Base-by-base conservation (phyloP, 1,139 yeast species). In the Petasospora rhodanensis region DNA sequence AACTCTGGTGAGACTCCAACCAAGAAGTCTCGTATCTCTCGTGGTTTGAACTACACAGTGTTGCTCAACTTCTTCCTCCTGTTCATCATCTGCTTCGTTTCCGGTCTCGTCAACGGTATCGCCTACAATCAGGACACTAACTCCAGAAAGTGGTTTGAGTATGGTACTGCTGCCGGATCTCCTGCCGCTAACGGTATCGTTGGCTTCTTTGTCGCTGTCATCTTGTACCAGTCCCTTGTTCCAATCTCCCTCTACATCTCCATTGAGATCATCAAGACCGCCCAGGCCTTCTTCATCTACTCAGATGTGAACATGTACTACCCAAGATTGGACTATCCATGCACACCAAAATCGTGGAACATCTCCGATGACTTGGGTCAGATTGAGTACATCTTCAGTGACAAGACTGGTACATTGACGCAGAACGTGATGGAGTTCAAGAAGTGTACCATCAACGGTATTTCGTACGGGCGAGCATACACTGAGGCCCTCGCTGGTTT, bases 351-450 rank as follows among this genome's bases (percentile, higher is more conserved):
- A 55, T 73, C 96, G 0, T 91, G 98, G 97, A 86, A 83, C 55
- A 89, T 91, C 37, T 86, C 96, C 7, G 98, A 91, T 62, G 98
- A 91, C 59, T 68, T 91, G 51, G 98, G 98, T 21, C 97, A 91
- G 61, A 83, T 91, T 47, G 97, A 91, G 59, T 91, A 89, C 56
- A 79, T 91, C 26, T 91, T 91, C 60, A 84, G 95, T 53, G 97
- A 91, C 62, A 91, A 91, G 59, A 91, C 98, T 0, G 97, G 97
- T 38, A 91, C 98, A 0, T 67, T 91, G 49, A 91, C 97, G 4
- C 97, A 89, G 59, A 91, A 91, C 56, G 84, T 89, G 26, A 91
- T 91, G 97, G 96, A 89, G 58, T 89, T 89, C 61, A 87, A 86
- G 51, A 91, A 91, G 56, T 85, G 95, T 55, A 78, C 96, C 4